Evolutionary conservation across 2,329 filamentous ascomycete species (phyloP), one percentile per base, ranked within the genome.

Genomic region (Falciphora oryzae): DNA sequence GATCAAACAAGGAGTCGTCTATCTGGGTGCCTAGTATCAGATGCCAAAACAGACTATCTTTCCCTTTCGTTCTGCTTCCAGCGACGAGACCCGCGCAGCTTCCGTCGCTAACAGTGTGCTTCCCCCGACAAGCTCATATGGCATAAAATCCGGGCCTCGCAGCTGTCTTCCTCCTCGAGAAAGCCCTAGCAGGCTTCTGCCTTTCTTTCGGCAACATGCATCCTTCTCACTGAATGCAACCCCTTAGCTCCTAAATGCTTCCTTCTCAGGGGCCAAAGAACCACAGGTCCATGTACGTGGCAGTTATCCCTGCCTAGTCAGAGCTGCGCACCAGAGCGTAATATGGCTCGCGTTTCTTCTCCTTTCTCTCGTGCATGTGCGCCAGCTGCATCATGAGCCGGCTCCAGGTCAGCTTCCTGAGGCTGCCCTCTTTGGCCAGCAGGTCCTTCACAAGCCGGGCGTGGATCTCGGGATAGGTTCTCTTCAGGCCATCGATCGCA

Each of bases 321-420:
- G 44, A 53, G 25, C 57, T 28, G 57, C 27, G 57, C 57, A 58
- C 25, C 28, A 60, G 58, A 8, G 58, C 58, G 31, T 60, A 60
- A 13, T 31, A 28, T 4, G 58, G 27, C 28, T 31, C 28, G 14
- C 27, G 58, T 3, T 31, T 31, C 16, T n/a, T 32, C 28, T 31
- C 31, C 58, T 60, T 31, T 18, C 22, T 28, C 18, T 50, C 56
- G 57, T 63, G 25, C 27, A 63, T 56, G 57, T 59, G 57, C n/a
- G 62, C 62, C 18, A 59, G 62, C 57, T 63, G 62, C 16, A 11
- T 29, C 62, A 63, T 63, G 31, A 63, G 57, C 35, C 62, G 57
- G 29, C 32, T 28, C 62, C 62, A 63, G 32, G 56, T 63, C 56
- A 63, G 27, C 35, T 32, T 63, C 14, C 31, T 57, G 3, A 10